Conservation (phyloP, 129 eudicot species). For the Oenanthe sinensis region DNA sequence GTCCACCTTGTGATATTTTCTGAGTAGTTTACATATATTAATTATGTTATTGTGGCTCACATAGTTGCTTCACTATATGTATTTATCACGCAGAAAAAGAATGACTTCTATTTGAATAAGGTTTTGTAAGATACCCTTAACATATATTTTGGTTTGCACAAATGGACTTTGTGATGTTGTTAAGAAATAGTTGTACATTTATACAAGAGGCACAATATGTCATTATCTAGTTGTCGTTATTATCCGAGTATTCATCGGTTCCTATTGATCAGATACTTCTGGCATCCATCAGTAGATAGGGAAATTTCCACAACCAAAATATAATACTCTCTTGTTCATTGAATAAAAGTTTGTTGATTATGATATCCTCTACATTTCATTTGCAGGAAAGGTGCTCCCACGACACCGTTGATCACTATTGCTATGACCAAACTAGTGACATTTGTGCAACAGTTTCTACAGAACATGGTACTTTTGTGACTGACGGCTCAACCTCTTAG, state of each 20-base stretch:
- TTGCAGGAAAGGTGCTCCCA: slow-evolving; percentile 97
- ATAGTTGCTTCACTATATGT: too few relatives aligned
- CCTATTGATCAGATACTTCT: not conserved
- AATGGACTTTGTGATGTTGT: not conserved
- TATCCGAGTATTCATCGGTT: not conserved
- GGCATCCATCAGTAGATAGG: not conserved
- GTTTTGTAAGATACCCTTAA: too few relatives aligned
- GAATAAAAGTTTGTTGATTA: not conserved
- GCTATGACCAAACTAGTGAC: slow-evolving; percentile 77
- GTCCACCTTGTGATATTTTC: not conserved
- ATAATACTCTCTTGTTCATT: not conserved
- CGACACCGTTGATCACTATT: slow-evolving; percentile 87
- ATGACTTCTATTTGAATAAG: too few relatives aligned
- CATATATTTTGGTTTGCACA: not conserved
- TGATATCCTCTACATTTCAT: slow-evolving; percentile 4
- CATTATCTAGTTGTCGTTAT: not conserved
- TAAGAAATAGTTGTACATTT: not conserved
- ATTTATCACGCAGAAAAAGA: too few relatives aligned
- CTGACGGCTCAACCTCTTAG: too few relatives aligned
- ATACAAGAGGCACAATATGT: not conserved
- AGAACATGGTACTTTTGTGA: too few relatives aligned
- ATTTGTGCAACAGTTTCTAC: too few relatives aligned
- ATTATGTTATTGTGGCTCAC: too few relatives aligned
- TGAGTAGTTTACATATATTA: not conserved
- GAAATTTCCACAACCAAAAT: not conserved